A percentile compares a stretch with the other conserved stretches of the same genome.
Evolutionary conservation across 768 basidiomycete species (phyloP).

Genomic region (Tulasnella calospora): DNA sequence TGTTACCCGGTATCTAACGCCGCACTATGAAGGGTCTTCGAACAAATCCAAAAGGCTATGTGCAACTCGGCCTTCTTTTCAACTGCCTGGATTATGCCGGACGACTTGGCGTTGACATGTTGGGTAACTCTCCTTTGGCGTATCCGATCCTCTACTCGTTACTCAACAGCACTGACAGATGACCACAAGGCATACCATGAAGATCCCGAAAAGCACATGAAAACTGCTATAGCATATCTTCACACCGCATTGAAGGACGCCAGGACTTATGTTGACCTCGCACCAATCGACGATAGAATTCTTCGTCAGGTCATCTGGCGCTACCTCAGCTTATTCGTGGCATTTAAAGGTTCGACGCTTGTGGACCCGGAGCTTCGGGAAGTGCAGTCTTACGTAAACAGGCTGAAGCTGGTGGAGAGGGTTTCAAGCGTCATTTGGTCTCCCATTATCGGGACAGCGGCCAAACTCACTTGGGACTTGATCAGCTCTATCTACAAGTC

Average conservation of each 20-base stretch:
- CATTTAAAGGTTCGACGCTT: constrained; percentile 10
- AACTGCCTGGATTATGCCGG: constrained; percentile 10
- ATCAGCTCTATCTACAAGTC: background rate
- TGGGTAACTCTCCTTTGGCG: background rate
- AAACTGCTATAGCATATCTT: constrained; percentile 10
- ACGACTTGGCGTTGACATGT: constrained; percentile 3
- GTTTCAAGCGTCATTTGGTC: constrained; percentile 17
- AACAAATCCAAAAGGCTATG: background rate
- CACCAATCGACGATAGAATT: constrained; percentile 16
- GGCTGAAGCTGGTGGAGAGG: constrained; percentile 16
- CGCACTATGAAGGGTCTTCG: background rate
- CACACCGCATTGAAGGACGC: constrained; percentile 18
- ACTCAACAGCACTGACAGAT: background rate
- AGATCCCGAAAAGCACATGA: constrained; percentile 16
- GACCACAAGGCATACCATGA: background rate
- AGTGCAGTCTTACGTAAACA: background rate
- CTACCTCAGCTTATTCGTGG: constrained; percentile 14
- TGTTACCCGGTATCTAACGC: background rate
- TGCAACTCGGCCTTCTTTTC: constrained; percentile 4
- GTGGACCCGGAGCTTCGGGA: constrained; percentile 6
- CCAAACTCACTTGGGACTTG: constrained; percentile 2
- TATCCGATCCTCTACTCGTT: too few species aligned
- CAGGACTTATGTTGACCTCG: constrained; percentile 13
- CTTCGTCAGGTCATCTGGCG: constrained; percentile 4
- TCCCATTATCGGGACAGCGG: background rate